These are phyloP conservation scores for Marasmius fiardii DNA, from an alignment of 1,284 basidiomycete genomes.

Conservation along the genomic window DNA sequence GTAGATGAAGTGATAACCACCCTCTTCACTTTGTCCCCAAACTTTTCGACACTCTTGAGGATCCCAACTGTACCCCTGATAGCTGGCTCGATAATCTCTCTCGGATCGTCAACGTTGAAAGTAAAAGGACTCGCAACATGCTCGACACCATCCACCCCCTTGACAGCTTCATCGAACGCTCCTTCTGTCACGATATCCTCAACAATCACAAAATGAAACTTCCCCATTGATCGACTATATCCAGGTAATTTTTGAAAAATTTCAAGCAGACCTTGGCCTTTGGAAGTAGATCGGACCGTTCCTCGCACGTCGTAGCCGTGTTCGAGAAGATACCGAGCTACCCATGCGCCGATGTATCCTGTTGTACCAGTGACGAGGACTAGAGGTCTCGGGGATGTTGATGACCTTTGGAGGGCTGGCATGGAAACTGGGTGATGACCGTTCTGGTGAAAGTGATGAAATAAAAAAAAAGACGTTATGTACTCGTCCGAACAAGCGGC, in stretches of 20 bases:
- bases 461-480: too few relatives aligned
- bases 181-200: slow-evolving; percentile 24
- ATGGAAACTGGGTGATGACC: too few relatives aligned
- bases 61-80: slow-evolving; percentile 60
- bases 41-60: slow-evolving; percentile 34
- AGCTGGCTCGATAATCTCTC: slow-evolving; percentile 57
- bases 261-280: slow-evolving; percentile 23
- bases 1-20: slow-evolving; percentile 62
- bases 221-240: slow-evolving; percentile 12
- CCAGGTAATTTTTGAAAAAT: slow-evolving; percentile 14
- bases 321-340: slow-evolving; percentile 20
- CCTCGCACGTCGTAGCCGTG: slow-evolving; percentile 20
- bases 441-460: too few relatives aligned
- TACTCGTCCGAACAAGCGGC: too few relatives aligned
- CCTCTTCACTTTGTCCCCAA: slow-evolving; percentile 40
- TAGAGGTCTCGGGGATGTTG: not conserved
- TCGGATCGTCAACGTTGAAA: slow-evolving; percentile 15
- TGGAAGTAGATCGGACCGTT: slow-evolving; percentile 23
- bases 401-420: not conserved
- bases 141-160: slow-evolving; percentile 25
- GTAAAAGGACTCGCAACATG: slow-evolving; percentile 27
- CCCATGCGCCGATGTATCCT: slow-evolving; percentile 20
- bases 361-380: slow-evolving; percentile 26
- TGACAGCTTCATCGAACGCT: slow-evolving; percentile 30
- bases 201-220: slow-evolving; percentile 23